phyloP scores from a whole-genome alignment of 805 yeast genomes.

The Maudiozyma pseudohumilis region DNA sequence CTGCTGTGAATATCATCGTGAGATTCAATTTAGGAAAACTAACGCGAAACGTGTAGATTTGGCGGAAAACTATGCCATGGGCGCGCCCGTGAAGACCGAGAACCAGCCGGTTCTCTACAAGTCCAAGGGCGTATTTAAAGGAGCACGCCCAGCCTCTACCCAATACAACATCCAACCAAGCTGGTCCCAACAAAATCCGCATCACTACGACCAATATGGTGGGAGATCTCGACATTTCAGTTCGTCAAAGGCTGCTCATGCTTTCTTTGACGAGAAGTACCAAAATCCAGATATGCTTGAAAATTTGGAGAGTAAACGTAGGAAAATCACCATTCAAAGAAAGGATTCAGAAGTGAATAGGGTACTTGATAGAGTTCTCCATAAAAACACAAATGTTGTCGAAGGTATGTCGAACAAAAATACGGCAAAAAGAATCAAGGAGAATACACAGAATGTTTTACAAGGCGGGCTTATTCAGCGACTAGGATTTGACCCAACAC shows the following conservation, averaged over 20 bases:
- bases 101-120: constrained; percentile 4
- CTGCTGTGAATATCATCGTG: constrained; percentile 67
- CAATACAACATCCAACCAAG: constrained; percentile 3
- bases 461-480: constrained; percentile 32
- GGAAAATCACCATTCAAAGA: constrained; percentile 33
- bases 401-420: constrained; percentile 15
- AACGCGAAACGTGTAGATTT: constrained; percentile 69
- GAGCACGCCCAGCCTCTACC: not conserved
- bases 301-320: constrained; percentile 31
- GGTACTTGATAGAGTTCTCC: constrained; percentile 18
- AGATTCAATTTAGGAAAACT: constrained; percentile 40
- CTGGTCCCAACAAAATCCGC: constrained; percentile 5
- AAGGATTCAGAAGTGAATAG: constrained; percentile 24
- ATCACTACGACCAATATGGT: constrained; percentile 4
- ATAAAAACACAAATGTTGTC: constrained; percentile 5
- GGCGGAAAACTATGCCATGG: constrained; percentile 46
- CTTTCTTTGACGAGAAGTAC: constrained; percentile 42
- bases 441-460: constrained; percentile 31
- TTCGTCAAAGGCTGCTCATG: constrained; percentile 35
- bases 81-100: constrained; percentile 39
- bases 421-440: constrained; percentile 20
- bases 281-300: constrained; percentile 38
- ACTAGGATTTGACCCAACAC: constrained; percentile 48
- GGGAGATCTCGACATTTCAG: constrained; percentile 25
- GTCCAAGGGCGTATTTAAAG: too few species aligned